Evolutionary conservation across 148 eudicot species (phyloP).

Genomic region (Chenopodium album): DNA sequence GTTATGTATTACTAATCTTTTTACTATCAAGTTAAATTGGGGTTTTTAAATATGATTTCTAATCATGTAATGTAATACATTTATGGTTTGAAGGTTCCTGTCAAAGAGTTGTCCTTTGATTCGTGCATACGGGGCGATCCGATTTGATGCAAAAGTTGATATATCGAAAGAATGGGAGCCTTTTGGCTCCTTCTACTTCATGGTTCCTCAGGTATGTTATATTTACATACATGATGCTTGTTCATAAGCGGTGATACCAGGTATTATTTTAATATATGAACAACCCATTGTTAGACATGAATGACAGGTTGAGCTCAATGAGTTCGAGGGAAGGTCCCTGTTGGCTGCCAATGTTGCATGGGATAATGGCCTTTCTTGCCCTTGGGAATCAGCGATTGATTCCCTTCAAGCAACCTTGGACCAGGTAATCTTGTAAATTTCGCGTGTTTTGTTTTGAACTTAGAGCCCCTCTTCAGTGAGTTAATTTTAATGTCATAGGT

Average conservation of each 20-base stretch:
- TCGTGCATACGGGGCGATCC: constrained; percentile 97
- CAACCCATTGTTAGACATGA: constrained; percentile 39
- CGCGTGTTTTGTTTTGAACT: constrained; percentile 4
- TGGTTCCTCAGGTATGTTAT: constrained; percentile 78
- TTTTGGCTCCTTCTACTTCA: constrained; percentile 93
- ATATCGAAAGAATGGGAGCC: constrained; percentile 80
- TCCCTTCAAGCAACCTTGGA: constrained; percentile 60
- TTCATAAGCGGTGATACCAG: constrained; percentile 11
- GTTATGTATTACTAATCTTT: background rate
- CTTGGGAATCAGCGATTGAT: constrained; percentile 61
- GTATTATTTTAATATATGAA: constrained; percentile 33
- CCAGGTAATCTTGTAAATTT: constrained; percentile 45
- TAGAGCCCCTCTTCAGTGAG: background rate
- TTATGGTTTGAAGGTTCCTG: constrained; percentile 55
- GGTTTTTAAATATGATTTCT: background rate
- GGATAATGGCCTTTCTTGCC: constrained; percentile 67
- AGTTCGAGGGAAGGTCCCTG: constrained; percentile 85
- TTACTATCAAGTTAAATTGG: background rate
- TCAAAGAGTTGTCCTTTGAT: constrained; percentile 78
- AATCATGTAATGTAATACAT: background rate
- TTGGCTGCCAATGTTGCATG: constrained; percentile 86
- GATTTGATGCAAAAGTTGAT: constrained; percentile 73
- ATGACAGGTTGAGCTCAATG: constrained; percentile 89
- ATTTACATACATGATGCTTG: background rate
- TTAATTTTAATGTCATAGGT: constrained; percentile 46